Evolutionary conservation across 352 stramenopile genomes (phyloP).

Genomic region (Phytophthora rubi): DNA sequence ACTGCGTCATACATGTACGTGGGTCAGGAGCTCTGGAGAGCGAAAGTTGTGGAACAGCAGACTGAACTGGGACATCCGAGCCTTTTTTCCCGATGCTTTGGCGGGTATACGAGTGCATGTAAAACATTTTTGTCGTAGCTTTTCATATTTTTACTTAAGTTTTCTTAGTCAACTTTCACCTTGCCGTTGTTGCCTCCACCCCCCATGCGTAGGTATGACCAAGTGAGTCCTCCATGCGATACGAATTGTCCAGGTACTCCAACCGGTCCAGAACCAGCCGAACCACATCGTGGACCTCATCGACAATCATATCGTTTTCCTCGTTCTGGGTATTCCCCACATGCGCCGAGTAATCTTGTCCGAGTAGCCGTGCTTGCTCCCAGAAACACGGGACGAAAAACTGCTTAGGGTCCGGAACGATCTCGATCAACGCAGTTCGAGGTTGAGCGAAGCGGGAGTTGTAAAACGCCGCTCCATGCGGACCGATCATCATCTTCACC

Average conservation of each 20-base stretch:
- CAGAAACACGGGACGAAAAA: conserved; percentile 40
- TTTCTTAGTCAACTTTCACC: neutral
- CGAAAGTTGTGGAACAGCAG: too few relatives aligned
- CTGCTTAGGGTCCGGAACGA: conserved; percentile 25
- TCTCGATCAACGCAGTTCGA: conserved; percentile 37
- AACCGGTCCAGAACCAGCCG: conserved; percentile 19
- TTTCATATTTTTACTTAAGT: too few relatives aligned
- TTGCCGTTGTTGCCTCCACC: conserved; percentile 13
- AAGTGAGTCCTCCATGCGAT: conserved; percentile 26
- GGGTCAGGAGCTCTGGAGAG: neutral
- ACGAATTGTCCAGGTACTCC: conserved; percentile 31
- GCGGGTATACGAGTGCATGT: neutral
- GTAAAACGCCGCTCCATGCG: conserved; percentile 39
- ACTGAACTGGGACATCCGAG: too few relatives aligned
- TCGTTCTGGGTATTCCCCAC: conserved; percentile 17
- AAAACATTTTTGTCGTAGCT: neutral
- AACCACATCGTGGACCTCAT: conserved; percentile 27
- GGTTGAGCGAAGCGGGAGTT: conserved; percentile 33
- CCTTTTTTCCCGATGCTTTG: too few relatives aligned
- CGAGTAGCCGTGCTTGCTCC: conserved; percentile 35
- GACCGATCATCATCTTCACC: conserved; percentile 43
- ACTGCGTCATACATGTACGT: neutral
- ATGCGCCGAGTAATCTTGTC: conserved; percentile 37
- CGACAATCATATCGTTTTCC: conserved; percentile 33
- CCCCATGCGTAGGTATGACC: conserved; percentile 29